Evolutionary conservation across 306 rosid species (phyloP).

Genomic region (Prinsepia uniflora): DNA sequence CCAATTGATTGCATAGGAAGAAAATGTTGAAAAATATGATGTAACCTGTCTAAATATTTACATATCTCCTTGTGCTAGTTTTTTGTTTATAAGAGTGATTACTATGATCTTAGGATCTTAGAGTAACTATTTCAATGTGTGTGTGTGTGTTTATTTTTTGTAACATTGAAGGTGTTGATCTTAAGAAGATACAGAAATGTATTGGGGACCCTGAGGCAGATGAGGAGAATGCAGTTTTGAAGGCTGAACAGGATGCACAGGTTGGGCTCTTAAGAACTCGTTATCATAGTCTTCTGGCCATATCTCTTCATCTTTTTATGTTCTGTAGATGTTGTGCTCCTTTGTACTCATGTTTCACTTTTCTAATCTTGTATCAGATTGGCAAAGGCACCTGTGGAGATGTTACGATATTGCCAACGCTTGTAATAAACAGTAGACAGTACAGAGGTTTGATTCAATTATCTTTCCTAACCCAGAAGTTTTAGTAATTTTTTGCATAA

Average conservation of each 20-base stretch:
- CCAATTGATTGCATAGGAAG: background rate
- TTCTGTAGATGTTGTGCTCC: background rate
- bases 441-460: slow-evolving; percentile 61
- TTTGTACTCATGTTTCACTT: slow-evolving; percentile 26
- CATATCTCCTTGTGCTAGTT: background rate
- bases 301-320: slow-evolving; percentile 10
- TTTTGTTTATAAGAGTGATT: slow-evolving; percentile 2
- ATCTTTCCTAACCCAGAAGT: too few species aligned
- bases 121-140: background rate
- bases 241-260: slow-evolving; percentile 88
- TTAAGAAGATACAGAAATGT: slow-evolving; percentile 66
- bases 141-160: too few species aligned
- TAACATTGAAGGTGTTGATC: slow-evolving; percentile 52
- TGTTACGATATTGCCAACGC: slow-evolving; percentile 94
- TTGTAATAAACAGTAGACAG: slow-evolving; percentile 84
- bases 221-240: slow-evolving; percentile 66
- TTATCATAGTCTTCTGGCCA: slow-evolving; percentile 3
- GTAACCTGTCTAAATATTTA: background rate
- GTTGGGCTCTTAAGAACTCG: slow-evolving; percentile 31
- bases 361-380: slow-evolving; percentile 44
- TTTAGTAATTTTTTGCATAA: too few species aligned
- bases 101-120: background rate
- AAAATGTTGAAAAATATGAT: background rate
- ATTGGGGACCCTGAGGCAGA: slow-evolving; percentile 73
- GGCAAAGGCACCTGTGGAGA: slow-evolving; percentile 93